These are phyloP conservation scores for Gypsophila paniculata DNA, from an alignment of 179 eudicot genomes.

Conservation along the genomic window DNA sequence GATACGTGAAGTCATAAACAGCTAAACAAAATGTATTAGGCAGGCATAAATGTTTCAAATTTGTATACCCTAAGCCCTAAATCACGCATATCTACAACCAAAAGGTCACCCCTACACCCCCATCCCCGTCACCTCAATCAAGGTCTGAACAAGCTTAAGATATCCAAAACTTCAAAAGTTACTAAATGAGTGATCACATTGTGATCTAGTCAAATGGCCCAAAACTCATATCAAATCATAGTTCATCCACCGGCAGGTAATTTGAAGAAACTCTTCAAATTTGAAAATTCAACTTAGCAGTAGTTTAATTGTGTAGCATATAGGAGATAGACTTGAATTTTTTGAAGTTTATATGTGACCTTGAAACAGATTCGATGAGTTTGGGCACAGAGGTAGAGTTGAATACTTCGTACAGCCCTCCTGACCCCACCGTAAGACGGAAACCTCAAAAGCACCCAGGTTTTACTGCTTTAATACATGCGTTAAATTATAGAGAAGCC, in stretches of 20 bases:
- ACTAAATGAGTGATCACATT: not conserved
- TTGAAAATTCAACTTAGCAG: not conserved
- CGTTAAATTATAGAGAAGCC: not conserved
- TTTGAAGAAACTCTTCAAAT: not conserved
- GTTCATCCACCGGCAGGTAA: not conserved
- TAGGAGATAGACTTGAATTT: not conserved
- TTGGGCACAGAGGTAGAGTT: not conserved
- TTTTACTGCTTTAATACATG: not conserved
- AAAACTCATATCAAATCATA: not conserved
- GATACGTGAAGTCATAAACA: not conserved
- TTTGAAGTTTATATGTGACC: not conserved
- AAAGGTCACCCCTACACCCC: not conserved
- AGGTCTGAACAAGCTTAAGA: not conserved
- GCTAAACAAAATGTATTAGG: conserved; percentile 5
- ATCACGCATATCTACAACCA: not conserved
- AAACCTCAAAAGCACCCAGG: not conserved
- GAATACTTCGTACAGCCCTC: not conserved
- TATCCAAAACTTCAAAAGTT: conserved; percentile 9
- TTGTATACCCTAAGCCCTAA: not conserved
- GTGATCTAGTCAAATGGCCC: not conserved
- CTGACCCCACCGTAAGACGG: not conserved
- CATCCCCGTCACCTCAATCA: not conserved
- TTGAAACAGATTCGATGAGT: not conserved
- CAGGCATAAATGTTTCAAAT: not conserved
- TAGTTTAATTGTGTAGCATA: not conserved